Evolutionary conservation across 768 basidiomycete genomes (phyloP).

Genomic region (Obba rivulosa): DNA sequence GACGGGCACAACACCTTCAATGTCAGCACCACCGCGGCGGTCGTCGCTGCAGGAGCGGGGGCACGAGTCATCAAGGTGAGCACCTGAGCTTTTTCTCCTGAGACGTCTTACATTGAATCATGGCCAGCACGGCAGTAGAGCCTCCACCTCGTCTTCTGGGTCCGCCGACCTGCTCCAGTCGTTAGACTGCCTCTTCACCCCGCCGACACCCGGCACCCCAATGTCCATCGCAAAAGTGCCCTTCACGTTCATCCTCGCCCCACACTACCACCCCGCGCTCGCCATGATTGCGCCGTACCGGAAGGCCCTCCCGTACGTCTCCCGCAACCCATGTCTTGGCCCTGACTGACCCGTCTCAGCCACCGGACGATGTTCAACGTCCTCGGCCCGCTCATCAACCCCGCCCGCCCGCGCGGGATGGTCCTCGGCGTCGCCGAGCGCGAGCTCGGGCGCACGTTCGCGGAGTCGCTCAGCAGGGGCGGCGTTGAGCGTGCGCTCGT

Average conservation of each 20-base stretch:
- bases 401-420: constrained; percentile 81
- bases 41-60: constrained; percentile 93
- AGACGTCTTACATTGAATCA: background rate
- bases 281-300: constrained; percentile 80
- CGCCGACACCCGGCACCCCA: constrained; percentile 56
- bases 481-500: constrained; percentile 84
- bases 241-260: constrained; percentile 91
- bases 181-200: constrained; percentile 70
- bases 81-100: background rate
- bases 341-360: constrained; percentile 1
- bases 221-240: constrained; percentile 57
- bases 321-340: too few species aligned
- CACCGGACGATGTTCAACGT: constrained; percentile 92
- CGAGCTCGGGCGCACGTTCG: constrained; percentile 79
- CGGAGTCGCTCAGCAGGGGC: constrained; percentile 61
- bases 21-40: constrained; percentile 89
- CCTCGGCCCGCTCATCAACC: constrained; percentile 91
- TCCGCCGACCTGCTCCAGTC: constrained; percentile 89
- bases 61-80: constrained; percentile 86
- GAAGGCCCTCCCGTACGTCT: constrained; percentile 70
- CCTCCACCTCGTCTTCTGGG: constrained; percentile 91
- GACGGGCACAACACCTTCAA: constrained; percentile 97
- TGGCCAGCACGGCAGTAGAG: constrained; percentile 77
- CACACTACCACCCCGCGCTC: constrained; percentile 88
- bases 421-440: constrained; percentile 85